Evolutionary conservation across 2,329 filamentous ascomycete species (phyloP), one percentile per base, ranked within the genome.

Genomic region (Trichoderma guizhouense): DNA sequence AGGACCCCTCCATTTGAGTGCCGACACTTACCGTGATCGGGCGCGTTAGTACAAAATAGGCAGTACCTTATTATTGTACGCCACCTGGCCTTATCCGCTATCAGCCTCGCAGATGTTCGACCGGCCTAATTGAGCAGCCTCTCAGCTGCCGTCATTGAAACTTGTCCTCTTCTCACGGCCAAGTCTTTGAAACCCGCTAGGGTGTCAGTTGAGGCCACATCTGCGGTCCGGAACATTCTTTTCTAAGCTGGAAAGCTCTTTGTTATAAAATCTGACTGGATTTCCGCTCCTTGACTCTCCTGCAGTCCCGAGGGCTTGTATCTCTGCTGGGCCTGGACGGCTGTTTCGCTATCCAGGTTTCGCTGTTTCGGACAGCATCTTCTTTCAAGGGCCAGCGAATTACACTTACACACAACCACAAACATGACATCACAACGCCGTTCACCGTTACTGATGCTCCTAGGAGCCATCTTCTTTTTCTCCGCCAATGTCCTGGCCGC

Each of bases 401-500:
- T 51, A 60, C 55, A 53, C 39, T 62, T 75, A 73, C 74, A 73
- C 75, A 72, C 75, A 74, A 71, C 75, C 77, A 76, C 72, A 74
- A 74, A 73, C 75, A 83, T 84, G 82, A 78, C 80, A 73, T 75
- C 77, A 60, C 73, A 76, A 74, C 75, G 77, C 74, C 75, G 77
- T 24, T 82, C 82, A 71, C 80, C 81, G 53, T 75, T 84, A 76
- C 79, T 77, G 75, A 77, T 81, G 74, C 79, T 83, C 76, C 78
- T 84, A 64, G 81, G 81, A 74, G 79, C 78, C 68, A 69, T 82
- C 68, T 78, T 82, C 66, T 75, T 83, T 64, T 75, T 83, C 51
- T 77, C 81, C n/a, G 74, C 79, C 61, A 79, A 88, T 75, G 86
- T 86, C 55, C 83, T 86, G 55, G 88, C 87, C 30, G 83, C 84